Conservation (phyloP, 176 grass and related monocot species). For the Oryza glaberrima region DNA sequence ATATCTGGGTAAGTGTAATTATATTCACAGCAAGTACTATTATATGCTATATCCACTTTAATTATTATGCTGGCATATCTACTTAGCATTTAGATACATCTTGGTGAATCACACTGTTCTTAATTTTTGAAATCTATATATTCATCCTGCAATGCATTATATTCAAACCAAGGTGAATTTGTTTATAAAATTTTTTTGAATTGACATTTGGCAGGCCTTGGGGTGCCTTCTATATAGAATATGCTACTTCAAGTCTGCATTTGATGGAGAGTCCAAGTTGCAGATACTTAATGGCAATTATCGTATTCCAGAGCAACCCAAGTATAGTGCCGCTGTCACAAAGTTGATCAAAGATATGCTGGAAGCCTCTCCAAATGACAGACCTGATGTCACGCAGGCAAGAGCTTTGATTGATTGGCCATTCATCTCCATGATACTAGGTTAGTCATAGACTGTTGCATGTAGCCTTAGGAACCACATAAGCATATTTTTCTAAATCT, state of each 20-base stretch:
- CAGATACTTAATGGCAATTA: slow-evolving; percentile 93
- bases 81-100: not conserved
- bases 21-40: slow-evolving; percentile 15
- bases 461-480: slow-evolving; percentile 46
- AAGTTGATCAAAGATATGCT: slow-evolving; percentile 77
- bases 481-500: slow-evolving; percentile 40
- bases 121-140: slow-evolving; percentile 30
- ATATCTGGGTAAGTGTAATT: slow-evolving; percentile 69
- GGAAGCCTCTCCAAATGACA: slow-evolving; percentile 65
- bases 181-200: slow-evolving; percentile 28
- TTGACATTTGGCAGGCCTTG: slow-evolving; percentile 59
- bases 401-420: slow-evolving; percentile 62
- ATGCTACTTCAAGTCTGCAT: slow-evolving; percentile 86
- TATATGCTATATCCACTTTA: slow-evolving; percentile 19
- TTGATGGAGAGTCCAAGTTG: slow-evolving; percentile 92
- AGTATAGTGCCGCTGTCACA: slow-evolving; percentile 53
- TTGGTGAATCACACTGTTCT: not conserved
- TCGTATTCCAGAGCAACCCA: slow-evolving; percentile 73
- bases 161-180: slow-evolving; percentile 5
- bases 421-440: slow-evolving; percentile 68
- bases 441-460: slow-evolving; percentile 66
- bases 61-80: slow-evolving; percentile 4
- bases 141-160: slow-evolving; percentile 8
- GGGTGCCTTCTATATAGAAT: slow-evolving; percentile 90
- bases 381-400: slow-evolving; percentile 90